phyloP scores from a whole-genome alignment of 805 yeast species.

The Scheffersomyces ergatensis region DNA sequence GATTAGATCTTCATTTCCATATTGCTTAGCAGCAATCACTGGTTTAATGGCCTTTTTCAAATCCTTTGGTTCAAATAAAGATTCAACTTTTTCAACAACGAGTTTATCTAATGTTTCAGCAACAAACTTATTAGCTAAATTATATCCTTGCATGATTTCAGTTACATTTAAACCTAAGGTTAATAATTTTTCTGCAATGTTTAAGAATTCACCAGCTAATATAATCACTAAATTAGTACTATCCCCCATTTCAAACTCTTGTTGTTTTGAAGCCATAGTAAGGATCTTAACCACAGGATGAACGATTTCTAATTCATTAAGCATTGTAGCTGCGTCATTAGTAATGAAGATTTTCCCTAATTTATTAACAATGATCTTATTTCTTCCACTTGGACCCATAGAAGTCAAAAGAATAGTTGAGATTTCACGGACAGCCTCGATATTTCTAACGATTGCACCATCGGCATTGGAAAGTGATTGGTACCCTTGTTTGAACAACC shows the following conservation, averaged over 20 bases:
- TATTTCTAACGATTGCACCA: slow-evolving; percentile 91
- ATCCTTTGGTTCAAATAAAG: slow-evolving; percentile 52
- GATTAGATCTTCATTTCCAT: slow-evolving; percentile 79
- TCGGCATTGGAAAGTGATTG: slow-evolving; percentile 83
- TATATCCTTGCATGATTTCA: slow-evolving; percentile 91
- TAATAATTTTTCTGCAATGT: slow-evolving; percentile 80
- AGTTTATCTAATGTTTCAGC: slow-evolving; percentile 64
- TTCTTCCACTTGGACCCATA: slow-evolving; percentile 97
- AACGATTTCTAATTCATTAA: slow-evolving; percentile 87
- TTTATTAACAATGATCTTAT: slow-evolving; percentile 90
- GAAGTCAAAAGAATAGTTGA: slow-evolving; percentile 89
- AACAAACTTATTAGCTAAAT: slow-evolving; percentile 78
- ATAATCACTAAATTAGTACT: slow-evolving; percentile 88
- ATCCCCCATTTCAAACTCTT: slow-evolving; percentile 96
- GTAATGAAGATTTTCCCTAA: slow-evolving; percentile 85
- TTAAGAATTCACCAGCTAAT: slow-evolving; percentile 88
- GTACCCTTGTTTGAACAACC: slow-evolving; percentile 94
- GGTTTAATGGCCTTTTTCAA: slow-evolving; percentile 75
- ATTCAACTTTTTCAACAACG: slow-evolving; percentile 59
- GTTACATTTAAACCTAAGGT: slow-evolving; percentile 85
- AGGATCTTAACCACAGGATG: slow-evolving; percentile 96
- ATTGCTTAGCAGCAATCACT: slow-evolving; percentile 90
- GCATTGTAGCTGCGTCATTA: slow-evolving; percentile 97
- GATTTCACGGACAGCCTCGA: slow-evolving; percentile 92
- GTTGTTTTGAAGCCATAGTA: slow-evolving; percentile 96